A percentile compares a stretch with the other conserved stretches of the same genome.
phyloP scores from a whole-genome alignment of 495 filamentous ascomycete species.

The Penicillium pancosmium region DNA sequence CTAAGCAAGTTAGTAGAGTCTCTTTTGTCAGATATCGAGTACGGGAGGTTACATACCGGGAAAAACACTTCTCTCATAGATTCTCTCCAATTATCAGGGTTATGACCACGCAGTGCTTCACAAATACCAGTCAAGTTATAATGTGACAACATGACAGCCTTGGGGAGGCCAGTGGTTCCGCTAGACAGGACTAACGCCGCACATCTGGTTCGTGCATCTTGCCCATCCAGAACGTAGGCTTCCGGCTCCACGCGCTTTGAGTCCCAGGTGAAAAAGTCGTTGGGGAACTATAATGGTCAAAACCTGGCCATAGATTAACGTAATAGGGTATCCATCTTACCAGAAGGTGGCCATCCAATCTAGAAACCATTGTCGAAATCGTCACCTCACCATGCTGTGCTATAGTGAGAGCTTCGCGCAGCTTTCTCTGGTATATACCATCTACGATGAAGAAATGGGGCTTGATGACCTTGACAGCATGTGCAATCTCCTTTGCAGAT shows the following conservation, averaged over 20 bases:
- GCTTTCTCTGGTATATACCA: not conserved
- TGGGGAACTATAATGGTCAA: not conserved
- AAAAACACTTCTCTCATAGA: conserved; percentile 16
- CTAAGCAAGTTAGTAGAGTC: not conserved
- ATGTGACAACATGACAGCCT: conserved; percentile 81
- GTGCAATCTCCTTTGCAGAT: conserved; percentile 71
- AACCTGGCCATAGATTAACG: not conserved
- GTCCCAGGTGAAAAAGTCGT: not conserved
- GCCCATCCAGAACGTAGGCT: not conserved
- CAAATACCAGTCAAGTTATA: conserved; percentile 63
- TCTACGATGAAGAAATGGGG: conserved; percentile 51
- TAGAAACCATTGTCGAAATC: not conserved
- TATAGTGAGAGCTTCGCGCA: not conserved
- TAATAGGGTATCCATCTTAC: not conserved
- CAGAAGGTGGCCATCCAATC: conserved; percentile 3
- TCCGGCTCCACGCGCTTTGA: not conserved
- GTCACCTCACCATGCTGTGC: not conserved
- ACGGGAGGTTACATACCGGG: not conserved
- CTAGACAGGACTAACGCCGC: conserved; percentile 52
- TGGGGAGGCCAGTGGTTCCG: conserved; percentile 80
- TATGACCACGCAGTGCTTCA: conserved; percentile 11
- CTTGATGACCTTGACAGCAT: conserved; percentile 70
- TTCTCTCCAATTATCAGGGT: conserved; percentile 13
- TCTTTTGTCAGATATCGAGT: not conserved
- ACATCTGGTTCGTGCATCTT: conserved; percentile 9